These are phyloP conservation scores for Cytospora piceicola DNA, from an alignment of 2,329 filamentous ascomycete genomes.

Conservation along the genomic window DNA sequence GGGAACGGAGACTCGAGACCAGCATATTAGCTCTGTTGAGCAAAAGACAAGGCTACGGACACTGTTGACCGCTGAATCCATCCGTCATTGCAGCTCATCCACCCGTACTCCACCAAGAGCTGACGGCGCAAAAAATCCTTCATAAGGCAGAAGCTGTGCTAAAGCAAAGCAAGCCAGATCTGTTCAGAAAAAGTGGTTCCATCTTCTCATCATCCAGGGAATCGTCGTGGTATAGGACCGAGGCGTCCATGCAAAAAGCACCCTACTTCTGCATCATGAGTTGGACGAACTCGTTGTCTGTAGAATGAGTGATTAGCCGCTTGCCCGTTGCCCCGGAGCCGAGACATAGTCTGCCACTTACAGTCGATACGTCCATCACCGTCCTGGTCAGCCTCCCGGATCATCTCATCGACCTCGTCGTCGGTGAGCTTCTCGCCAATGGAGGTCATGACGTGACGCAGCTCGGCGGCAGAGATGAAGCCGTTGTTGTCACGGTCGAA, in stretches of 20 bases:
- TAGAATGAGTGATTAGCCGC: neutral
- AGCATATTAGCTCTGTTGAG: slow-evolving; percentile 25
- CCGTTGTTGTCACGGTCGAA: slow-evolving; percentile 92
- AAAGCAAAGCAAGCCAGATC: slow-evolving; percentile 16
- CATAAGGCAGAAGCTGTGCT: slow-evolving; percentile 11
- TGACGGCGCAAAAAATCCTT: slow-evolving; percentile 5
- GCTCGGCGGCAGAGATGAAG: slow-evolving; percentile 85
- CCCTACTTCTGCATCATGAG: slow-evolving; percentile 93
- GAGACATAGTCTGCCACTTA: slow-evolving; percentile 49
- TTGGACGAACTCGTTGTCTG: slow-evolving; percentile 92
- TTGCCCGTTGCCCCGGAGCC: neutral
- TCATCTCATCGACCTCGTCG: slow-evolving; percentile 92
- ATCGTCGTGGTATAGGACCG: slow-evolving; percentile 25
- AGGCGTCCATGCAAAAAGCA: slow-evolving; percentile 9
- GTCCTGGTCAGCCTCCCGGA: slow-evolving; percentile 87
- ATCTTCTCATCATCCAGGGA: slow-evolving; percentile 29
- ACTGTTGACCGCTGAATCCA: slow-evolving; percentile 20
- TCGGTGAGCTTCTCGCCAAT: slow-evolving; percentile 91
- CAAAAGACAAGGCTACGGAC: slow-evolving; percentile 28
- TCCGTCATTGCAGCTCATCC: slow-evolving; percentile 22
- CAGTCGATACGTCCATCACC: slow-evolving; percentile 88
- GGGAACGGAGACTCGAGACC: slow-evolving; percentile 14
- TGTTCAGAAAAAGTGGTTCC: slow-evolving; percentile 23
- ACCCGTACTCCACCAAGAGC: slow-evolving; percentile 18
- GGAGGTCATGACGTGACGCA: slow-evolving; percentile 90